Evolutionary conservation across 2,329 filamentous ascomycete species (phyloP).

Genomic region (Botrytis fragariae): DNA sequence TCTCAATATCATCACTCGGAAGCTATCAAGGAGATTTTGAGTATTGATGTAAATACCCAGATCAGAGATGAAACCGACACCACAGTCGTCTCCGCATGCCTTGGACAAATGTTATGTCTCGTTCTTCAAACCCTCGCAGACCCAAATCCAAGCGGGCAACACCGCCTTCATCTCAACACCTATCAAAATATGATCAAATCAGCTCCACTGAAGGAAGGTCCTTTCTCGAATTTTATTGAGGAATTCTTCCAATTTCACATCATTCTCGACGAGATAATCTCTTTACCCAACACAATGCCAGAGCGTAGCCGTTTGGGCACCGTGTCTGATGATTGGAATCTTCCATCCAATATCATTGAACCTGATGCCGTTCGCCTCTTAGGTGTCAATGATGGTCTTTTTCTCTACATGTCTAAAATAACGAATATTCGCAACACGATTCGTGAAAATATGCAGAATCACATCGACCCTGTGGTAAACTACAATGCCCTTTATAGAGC

Average conservation of each 20-base stretch:
- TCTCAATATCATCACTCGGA: slow-evolving; percentile 56
- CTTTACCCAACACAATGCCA: slow-evolving; percentile 38
- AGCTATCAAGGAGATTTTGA: slow-evolving; percentile 51
- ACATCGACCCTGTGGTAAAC: slow-evolving; percentile 67
- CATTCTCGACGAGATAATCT: slow-evolving; percentile 60
- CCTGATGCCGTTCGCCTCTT: slow-evolving; percentile 53
- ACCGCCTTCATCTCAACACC: slow-evolving; percentile 74
- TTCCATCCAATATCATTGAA: slow-evolving; percentile 31
- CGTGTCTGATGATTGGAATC: slow-evolving; percentile 30
- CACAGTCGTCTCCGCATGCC: slow-evolving; percentile 52
- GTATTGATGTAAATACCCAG: slow-evolving; percentile 43
- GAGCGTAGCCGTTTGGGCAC: slow-evolving; percentile 36
- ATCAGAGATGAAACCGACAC: slow-evolving; percentile 42
- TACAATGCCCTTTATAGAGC: slow-evolving; percentile 71
- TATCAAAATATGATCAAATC: slow-evolving; percentile 70
- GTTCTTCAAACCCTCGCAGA: slow-evolving; percentile 57
- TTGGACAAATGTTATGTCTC: slow-evolving; percentile 62
- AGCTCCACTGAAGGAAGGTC: slow-evolving; percentile 59
- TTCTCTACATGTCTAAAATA: slow-evolving; percentile 75
- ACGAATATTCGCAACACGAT: slow-evolving; percentile 74
- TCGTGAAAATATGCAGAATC: slow-evolving; percentile 60
- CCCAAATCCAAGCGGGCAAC: slow-evolving; percentile 61
- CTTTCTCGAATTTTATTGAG: slow-evolving; percentile 69
- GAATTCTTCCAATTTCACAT: slow-evolving; percentile 86
- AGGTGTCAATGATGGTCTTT: slow-evolving; percentile 79